phyloP scores from a whole-genome alignment of 805 yeast genomes.

The Candida ficus region DNA sequence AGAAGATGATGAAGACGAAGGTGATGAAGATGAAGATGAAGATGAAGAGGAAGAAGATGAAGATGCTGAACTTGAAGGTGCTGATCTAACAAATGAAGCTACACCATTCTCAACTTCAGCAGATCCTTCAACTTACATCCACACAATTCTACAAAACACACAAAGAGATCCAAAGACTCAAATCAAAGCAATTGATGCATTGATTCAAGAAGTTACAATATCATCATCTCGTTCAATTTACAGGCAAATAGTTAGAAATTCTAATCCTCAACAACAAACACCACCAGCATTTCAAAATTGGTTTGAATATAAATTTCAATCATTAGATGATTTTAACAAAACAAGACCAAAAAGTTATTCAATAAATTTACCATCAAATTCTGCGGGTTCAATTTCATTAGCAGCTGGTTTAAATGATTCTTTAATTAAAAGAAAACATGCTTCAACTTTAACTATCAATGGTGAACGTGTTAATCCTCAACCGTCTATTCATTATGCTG shows the following conservation, averaged over 20 bases:
- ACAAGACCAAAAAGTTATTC: constrained; percentile 34
- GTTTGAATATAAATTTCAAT: constrained; percentile 33
- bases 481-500: constrained; percentile 37
- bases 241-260: constrained; percentile 23
- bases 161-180: background rate
- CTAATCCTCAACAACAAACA: constrained; percentile 9
- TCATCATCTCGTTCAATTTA: constrained; percentile 27
- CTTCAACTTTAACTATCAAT: constrained; percentile 35
- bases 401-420: constrained; percentile 38
- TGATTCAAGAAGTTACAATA: constrained; percentile 26
- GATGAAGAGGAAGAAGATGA: constrained; percentile 13
- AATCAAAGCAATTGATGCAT: constrained; percentile 17
- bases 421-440: constrained; percentile 34
- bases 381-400: constrained; percentile 39
- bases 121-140: background rate
- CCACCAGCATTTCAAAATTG: constrained; percentile 26
- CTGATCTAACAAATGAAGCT: background rate
- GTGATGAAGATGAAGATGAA: constrained; percentile 5
- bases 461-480: constrained; percentile 40
- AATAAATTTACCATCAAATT: constrained; percentile 41
- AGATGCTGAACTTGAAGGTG: constrained; percentile 1
- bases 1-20: constrained; percentile 2
- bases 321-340: constrained; percentile 15
- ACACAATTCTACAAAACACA: background rate
- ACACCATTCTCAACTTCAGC: background rate